Evolutionary conservation across 2,329 filamentous ascomycete species (phyloP).

Genomic region (Tolypocladium cylindrosporum): DNA sequence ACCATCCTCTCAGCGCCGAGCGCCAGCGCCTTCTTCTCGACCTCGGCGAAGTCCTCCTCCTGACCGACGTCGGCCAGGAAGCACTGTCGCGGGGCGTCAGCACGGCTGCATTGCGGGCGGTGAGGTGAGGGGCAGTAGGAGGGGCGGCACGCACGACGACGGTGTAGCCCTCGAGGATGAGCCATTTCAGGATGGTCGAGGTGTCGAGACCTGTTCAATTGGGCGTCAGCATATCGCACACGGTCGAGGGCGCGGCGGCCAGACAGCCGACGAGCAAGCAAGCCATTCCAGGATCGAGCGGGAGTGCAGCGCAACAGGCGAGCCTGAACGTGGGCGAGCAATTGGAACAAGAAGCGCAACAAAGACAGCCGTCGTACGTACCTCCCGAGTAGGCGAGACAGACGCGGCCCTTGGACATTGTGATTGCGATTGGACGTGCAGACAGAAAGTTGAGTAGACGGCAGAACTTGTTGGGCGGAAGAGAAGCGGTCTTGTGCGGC

Average conservation of each 20-base stretch:
- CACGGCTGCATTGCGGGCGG: background rate
- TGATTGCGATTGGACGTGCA: background rate
- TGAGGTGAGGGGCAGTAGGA: background rate
- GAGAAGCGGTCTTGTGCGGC: background rate
- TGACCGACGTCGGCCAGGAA: slow-evolving; percentile 59
- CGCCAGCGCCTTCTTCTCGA: slow-evolving; percentile 52
- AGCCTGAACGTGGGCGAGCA: too few species aligned
- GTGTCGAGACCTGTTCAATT: slow-evolving; percentile 26
- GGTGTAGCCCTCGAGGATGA: slow-evolving; percentile 20
- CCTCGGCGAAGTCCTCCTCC: slow-evolving; percentile 60
- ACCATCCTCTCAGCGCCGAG: slow-evolving; percentile 28
- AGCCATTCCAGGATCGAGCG: too few species aligned
- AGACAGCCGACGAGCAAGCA: background rate
- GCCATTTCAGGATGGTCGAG: slow-evolving; percentile 29
- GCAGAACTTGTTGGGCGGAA: background rate
- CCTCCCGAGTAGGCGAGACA: slow-evolving; percentile 1
- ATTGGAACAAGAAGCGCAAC: background rate
- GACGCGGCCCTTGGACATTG: background rate
- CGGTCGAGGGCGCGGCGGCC: too few species aligned
- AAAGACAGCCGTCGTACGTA: background rate
- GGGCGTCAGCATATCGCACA: background rate
- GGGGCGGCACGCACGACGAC: slow-evolving; percentile 5
- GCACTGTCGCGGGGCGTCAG: slow-evolving; percentile 2
- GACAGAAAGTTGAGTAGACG: background rate
- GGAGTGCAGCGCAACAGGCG: too few species aligned